These are phyloP conservation scores for Umbellularia californica DNA, from an alignment of 164 flowering plant genomes.

Conservation along the genomic window DNA sequence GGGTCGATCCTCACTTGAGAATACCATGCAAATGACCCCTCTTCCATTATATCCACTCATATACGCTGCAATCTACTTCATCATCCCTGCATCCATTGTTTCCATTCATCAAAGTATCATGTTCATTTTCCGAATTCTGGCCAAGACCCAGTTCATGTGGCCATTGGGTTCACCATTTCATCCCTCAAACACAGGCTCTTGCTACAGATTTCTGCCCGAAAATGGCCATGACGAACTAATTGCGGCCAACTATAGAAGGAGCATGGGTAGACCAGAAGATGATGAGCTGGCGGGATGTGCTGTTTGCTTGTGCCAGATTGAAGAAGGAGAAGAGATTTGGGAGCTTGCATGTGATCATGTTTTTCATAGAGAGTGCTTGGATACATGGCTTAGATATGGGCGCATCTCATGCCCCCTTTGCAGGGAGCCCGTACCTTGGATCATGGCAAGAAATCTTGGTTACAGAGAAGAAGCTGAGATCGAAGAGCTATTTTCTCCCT, in stretches of 20 bases:
- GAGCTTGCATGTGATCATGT: constrained; percentile 3
- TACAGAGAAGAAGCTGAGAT: not conserved
- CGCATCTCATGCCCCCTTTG: constrained; percentile 10
- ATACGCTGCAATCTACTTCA: not conserved
- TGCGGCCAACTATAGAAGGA: not conserved
- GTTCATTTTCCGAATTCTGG: not conserved
- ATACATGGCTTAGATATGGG: constrained; percentile 6
- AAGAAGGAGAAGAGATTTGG: constrained; percentile 11
- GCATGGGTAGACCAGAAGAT: not conserved
- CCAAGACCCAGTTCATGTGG: not conserved
- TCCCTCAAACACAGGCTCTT: not conserved
- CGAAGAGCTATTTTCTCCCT: not conserved
- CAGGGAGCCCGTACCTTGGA: not conserved
- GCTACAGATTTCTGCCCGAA: not conserved
- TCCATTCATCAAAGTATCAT: not conserved
- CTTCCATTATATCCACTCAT: too few relatives aligned
- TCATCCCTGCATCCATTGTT: not conserved
- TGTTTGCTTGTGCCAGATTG: constrained; percentile 8
- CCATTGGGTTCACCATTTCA: not conserved
- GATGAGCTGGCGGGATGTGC: not conserved
- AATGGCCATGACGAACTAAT: not conserved
- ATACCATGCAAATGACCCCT: not conserved
- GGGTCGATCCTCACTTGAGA: not conserved
- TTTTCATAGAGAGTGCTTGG: constrained; percentile 11
- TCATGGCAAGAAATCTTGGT: not conserved